phyloP scores from a whole-genome alignment of 2,329 filamentous ascomycete species.

The Cladosporium cucumerinum region DNA sequence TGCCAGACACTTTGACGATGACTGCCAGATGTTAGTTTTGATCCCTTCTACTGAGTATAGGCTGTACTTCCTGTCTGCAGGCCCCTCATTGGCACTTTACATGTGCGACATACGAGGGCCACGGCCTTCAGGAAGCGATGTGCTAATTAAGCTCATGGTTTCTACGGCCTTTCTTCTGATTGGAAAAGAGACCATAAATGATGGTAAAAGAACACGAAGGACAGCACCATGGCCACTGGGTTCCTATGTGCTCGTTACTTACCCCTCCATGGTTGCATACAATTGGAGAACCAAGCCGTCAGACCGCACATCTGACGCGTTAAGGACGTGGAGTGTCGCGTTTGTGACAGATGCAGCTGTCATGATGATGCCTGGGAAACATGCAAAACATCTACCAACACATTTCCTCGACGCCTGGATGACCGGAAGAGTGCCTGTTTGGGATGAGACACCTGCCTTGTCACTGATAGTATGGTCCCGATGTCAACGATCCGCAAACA shows the following conservation, averaged over 20 bases:
- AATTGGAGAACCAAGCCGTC: not conserved
- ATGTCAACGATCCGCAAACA: not conserved
- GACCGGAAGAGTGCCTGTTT: not conserved
- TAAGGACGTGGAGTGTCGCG: not conserved
- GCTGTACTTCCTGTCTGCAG: too few relatives aligned
- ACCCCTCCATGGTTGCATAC: not conserved
- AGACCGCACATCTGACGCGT: slow-evolving; percentile 10
- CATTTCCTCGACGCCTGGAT: not conserved
- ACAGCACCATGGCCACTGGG: not conserved
- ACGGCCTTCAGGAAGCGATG: slow-evolving; percentile 10
- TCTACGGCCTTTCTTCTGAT: not conserved
- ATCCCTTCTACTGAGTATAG: too few relatives aligned
- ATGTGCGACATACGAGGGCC: slow-evolving; percentile 33
- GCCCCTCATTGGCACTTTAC: slow-evolving; percentile 51
- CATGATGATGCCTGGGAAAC: slow-evolving; percentile 8
- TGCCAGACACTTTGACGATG: slow-evolving; percentile 50
- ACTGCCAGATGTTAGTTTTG: too few relatives aligned
- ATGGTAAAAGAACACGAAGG: not conserved
- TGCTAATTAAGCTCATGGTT: slow-evolving; percentile 11
- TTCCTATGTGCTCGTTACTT: not conserved
- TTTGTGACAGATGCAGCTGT: slow-evolving; percentile 9
- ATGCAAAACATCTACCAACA: not conserved
- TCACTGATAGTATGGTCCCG: not conserved
- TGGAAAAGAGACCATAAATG: slow-evolving; percentile 3
- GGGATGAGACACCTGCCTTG: not conserved